Base-by-base conservation (phyloP, 257 asterid species). In the Solanum neorickii region DNA sequence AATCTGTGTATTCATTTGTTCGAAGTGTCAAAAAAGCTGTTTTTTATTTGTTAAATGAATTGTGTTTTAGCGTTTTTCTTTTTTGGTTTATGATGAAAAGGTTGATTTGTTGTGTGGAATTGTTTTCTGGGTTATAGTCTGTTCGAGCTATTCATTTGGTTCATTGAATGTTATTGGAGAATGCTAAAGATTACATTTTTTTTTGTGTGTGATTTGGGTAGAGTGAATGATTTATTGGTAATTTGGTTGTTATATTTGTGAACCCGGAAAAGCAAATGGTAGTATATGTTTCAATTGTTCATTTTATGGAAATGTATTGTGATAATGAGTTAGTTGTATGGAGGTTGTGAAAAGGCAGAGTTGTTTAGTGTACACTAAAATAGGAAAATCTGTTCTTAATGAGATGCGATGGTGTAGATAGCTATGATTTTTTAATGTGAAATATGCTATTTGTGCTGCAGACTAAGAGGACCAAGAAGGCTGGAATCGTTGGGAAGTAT, bases 381-480 rank as follows among this genome's bases (percentile, higher is more conserved):
- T 46, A 27, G 84, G 68, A 35, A n/a, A 41, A 39, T n/a, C 21
- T 76, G 23, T 12, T 76, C 20, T 21, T 41, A 41, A 7, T 76
- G 84, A 80, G 65, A 82, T 82, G 46, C 7, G 69, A 18, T 29
- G 69, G 85, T 82, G 18, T 82, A 49, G 68, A 47, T 29, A 47
- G 11, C 27, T 9, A 9, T 41, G 44, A 2, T 2, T 41, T 41
- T 80, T 18, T 82, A 49, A 49, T 49, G 85, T 29, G 29, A 29
- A 80, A 49, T 82, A 6, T 82, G 20, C 12, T 82, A 11, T 82
- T 29, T 80, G 49, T 82, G 20, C 46, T 20, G 69, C 85, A 82
- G 85, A 82, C 85, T 49, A 82, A 82, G 85, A 82, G 85, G 69
- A 82, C 85, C 69, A 82, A 82, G 85, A 82, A 82, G 85, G 85